Evolutionary conservation across 2,329 filamentous ascomycete genomes (phyloP).

Genomic region (Zymoseptoria ardabiliae): DNA sequence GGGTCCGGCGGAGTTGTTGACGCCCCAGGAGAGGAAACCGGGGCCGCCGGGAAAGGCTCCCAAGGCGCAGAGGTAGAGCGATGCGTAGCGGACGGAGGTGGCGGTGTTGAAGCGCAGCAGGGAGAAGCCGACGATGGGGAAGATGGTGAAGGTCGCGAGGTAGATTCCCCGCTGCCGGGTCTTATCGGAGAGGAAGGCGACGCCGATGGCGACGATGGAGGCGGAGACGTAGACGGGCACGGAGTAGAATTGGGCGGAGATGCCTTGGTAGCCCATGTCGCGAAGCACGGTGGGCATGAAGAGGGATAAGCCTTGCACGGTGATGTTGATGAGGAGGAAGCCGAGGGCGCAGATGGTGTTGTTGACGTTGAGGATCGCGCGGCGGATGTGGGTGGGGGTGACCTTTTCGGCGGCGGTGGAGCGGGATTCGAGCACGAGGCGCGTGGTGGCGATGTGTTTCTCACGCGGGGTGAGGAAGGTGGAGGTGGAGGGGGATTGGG

Average conservation of each 20-base stretch:
- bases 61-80: conserved; percentile 30
- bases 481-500: conserved; percentile 42
- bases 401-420: conserved; percentile 42
- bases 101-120: conserved; percentile 24
- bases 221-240: conserved; percentile 35
- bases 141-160: conserved; percentile 16
- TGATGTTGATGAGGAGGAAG: conserved; percentile 56
- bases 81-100: conserved; percentile 28
- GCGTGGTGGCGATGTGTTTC: conserved; percentile 46
- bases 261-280: conserved; percentile 56
- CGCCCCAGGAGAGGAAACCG: conserved; percentile 51
- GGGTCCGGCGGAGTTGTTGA: conserved; percentile 53
- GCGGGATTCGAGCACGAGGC: conserved; percentile 45
- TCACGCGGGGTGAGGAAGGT: conserved; percentile 48
- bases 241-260: conserved; percentile 37
- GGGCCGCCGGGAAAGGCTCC: conserved; percentile 54
- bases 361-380: conserved; percentile 49
- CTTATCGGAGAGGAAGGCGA: conserved; percentile 21
- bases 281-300: conserved; percentile 48
- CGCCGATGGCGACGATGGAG: conserved; percentile 15
- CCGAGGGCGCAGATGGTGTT: conserved; percentile 53
- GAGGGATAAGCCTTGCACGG: conserved; percentile 41
- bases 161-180: conserved; percentile 16
- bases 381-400: conserved; percentile 42
- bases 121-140: conserved; percentile 29